Base-by-base conservation (phyloP, 2,329 filamentous ascomycete genomes). In the Aspergillus tubingensis region DNA sequence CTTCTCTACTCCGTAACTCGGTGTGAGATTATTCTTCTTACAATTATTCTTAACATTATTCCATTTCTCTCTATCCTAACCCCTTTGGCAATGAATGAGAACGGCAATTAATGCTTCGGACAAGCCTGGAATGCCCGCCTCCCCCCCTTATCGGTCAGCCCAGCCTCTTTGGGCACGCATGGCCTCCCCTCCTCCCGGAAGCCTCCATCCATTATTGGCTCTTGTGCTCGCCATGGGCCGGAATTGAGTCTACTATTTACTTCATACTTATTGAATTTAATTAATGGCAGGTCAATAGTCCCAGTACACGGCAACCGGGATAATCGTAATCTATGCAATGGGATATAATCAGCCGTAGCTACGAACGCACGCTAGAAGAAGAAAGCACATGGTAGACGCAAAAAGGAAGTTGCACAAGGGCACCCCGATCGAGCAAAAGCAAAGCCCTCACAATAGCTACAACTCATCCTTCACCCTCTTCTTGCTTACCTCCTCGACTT, bases 401-500 rank as follows among this genome's bases (percentile, higher is more conserved):
- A 30, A 21, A n/a, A 41, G 19, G 17, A 15, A 11, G 8, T 51
- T 36, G 25, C 30, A 47, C 32, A 19, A 41, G 7, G 25, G 27
- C 44, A 54, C 43, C 2, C 8, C 25, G 27, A 44, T 8, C 27
- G 25, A 27, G 27, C 43, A 57, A 50, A 38, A 58, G 36, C 59
- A 44, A 17, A 58, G 54, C 11, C 5, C 11, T 57, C 54, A 36
- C 21, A 55, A 38, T 54, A 39, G 3, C 68, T 66, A 77, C 61
- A 77, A 61, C 61, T 78, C 76, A 60, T 76, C 72, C 60, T 76
- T 78, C 56, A 76, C 78, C 11, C 70, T 72, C 64, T 79, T 72
- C 56, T 79, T 68, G 56, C 75, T 78, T 10, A 77, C 75, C 54
- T 63, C 60, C 49, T 68, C 67, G 7, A 47, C 19, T 7, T 64